Evolutionary conservation across 345 rosid species (phyloP).

Genomic region (Murraya paniculata): DNA sequence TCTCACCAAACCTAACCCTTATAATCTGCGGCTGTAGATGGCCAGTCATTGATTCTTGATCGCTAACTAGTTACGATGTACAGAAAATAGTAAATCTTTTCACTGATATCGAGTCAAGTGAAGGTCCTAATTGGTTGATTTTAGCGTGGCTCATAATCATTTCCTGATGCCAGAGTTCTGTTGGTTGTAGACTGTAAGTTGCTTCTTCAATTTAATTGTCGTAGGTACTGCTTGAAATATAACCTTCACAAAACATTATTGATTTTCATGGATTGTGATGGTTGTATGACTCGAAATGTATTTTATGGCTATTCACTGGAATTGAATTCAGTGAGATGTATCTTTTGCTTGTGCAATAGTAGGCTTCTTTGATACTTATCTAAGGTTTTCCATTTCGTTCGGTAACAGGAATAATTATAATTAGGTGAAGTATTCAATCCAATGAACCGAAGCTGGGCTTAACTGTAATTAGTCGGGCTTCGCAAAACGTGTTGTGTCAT

Average conservation of each 20-base stretch:
- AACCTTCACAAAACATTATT: constrained; percentile 12
- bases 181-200: constrained; percentile 1
- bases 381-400: no score
- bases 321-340: constrained; percentile 4
- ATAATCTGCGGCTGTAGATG: constrained; percentile 55
- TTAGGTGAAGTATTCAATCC: no score
- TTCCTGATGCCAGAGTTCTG: constrained; percentile 20
- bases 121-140: constrained; percentile 20
- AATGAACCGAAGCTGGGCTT: no score
- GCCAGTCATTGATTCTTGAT: constrained; percentile 29
- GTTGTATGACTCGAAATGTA: constrained; percentile 12
- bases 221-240: constrained; percentile 19
- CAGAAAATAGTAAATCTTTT: constrained; percentile 38
- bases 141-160: constrained; percentile 23
- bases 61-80: constrained; percentile 44
- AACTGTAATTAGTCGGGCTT: no score
- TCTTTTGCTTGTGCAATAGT: not conserved
- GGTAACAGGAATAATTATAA: not conserved
- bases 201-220: constrained; percentile 16
- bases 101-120: constrained; percentile 22
- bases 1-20: constrained; percentile 62
- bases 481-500: no score
- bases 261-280: constrained; percentile 20
- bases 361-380: not conserved
- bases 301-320: constrained; percentile 6